Percentiles rank a stretch among this genome's conserved stretches.
These are phyloP conservation scores for Hamigera avellanea DNA, from an alignment of 495 filamentous ascomycete genomes.

Conservation along the genomic window DNA sequence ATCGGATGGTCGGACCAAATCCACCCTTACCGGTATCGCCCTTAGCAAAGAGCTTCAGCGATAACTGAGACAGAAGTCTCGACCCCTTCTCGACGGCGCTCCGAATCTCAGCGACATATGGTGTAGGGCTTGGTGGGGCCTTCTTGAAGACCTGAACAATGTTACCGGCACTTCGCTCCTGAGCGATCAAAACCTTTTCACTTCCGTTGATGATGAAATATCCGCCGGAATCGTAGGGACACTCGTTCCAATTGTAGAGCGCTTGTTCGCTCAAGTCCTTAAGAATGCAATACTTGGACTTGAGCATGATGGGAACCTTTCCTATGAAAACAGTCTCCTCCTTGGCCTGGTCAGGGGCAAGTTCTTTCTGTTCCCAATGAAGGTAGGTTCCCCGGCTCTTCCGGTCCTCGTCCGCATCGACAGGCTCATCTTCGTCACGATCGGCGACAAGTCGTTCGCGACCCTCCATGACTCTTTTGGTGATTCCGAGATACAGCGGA, in stretches of 20 bases:
- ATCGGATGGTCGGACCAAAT: constrained; percentile 78
- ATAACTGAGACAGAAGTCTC: constrained; percentile 78
- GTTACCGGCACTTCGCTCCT: constrained; percentile 94
- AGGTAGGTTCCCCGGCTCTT: constrained; percentile 35
- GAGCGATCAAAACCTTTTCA: constrained; percentile 96
- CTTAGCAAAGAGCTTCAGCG: constrained; percentile 78
- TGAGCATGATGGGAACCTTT: constrained; percentile 94
- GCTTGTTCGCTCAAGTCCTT: constrained; percentile 67
- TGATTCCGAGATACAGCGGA: constrained; percentile 77
- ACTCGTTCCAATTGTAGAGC: constrained; percentile 82
- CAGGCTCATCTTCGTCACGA: constrained; percentile 36
- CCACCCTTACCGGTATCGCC: constrained; percentile 65
- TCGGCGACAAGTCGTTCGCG: constrained; percentile 56
- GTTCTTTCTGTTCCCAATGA: constrained; percentile 37
- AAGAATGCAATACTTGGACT: constrained; percentile 85
- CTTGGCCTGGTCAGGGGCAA: constrained; percentile 51
- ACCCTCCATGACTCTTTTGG: constrained; percentile 67
- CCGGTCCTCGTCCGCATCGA: constrained; percentile 32
- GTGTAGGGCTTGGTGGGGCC: constrained; percentile 71
- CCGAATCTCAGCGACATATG: constrained; percentile 89
- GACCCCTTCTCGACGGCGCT: constrained; percentile 95
- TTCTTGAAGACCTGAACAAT: constrained; percentile 99
- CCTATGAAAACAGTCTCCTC: constrained; percentile 72
- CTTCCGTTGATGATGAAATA: constrained; percentile 99
- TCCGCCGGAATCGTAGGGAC: constrained; percentile 93